Percentiles rank a stretch among this genome's conserved stretches.
These are phyloP conservation scores for Phytophthora brassicae DNA, from an alignment of 352 stramenopile genomes.

Conservation along the genomic window DNA sequence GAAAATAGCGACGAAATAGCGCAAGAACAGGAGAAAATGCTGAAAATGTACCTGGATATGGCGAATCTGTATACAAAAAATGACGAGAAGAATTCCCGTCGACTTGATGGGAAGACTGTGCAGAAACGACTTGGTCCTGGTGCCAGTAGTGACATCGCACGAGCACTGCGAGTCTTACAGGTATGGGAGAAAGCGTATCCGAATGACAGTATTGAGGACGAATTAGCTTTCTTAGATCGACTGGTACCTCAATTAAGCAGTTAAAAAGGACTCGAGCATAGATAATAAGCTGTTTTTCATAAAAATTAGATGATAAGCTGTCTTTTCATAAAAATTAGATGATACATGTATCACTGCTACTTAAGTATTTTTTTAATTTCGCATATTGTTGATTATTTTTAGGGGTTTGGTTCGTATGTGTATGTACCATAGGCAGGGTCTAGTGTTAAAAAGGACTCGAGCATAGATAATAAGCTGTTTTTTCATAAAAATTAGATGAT, in stretches of 20 bases:
- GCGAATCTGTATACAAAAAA: slow-evolving; percentile 35
- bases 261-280: background rate
- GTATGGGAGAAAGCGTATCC: slow-evolving; percentile 62
- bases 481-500: too few species aligned
- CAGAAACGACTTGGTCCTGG: slow-evolving; percentile 38
- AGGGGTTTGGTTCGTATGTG: slow-evolving; percentile 31
- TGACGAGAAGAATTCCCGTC: slow-evolving; percentile 26
- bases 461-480: too few species aligned
- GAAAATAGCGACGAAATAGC: background rate
- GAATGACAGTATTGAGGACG: slow-evolving; percentile 23
- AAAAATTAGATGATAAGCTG: too few species aligned
- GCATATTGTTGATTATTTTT: slow-evolving; percentile 1
- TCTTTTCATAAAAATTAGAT: too few species aligned
- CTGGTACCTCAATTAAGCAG: slow-evolving; percentile 18
- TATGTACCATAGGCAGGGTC: slow-evolving; percentile 45
- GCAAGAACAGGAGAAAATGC: background rate
- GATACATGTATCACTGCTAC: too few species aligned
- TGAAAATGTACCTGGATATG: slow-evolving; percentile 33
- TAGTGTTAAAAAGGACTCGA: slow-evolving; percentile 3
- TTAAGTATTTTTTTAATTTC: background rate
- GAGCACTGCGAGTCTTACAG: slow-evolving; percentile 51
- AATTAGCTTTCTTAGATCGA: slow-evolving; percentile 43
- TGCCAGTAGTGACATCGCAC: slow-evolving; percentile 40
- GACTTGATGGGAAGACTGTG: slow-evolving; percentile 54
- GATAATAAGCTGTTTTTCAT: slow-evolving; percentile 1